phyloP scores from a whole-genome alignment of 805 yeast species.

The Huiozyma naganishii region DNA sequence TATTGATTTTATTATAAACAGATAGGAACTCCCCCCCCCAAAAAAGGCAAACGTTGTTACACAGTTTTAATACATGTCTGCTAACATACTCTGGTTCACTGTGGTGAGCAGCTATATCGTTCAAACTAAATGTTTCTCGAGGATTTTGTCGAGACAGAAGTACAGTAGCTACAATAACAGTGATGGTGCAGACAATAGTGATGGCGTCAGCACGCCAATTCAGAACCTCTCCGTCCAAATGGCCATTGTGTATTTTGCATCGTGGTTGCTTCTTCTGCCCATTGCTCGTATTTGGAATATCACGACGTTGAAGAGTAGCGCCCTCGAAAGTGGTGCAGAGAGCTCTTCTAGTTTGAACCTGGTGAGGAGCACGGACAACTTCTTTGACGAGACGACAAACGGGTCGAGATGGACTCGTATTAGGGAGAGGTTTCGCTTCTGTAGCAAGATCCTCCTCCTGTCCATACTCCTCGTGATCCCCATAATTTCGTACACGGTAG shows the following conservation, averaged over 20 bases:
- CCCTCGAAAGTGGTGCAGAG: background rate
- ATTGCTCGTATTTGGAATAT: slow-evolving; percentile 9
- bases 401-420: background rate
- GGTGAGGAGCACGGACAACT: background rate
- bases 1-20: too few species aligned
- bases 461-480: slow-evolving; percentile 14
- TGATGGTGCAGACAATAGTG: background rate
- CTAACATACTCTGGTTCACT: slow-evolving; percentile 15
- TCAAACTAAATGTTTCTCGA: slow-evolving; percentile 21
- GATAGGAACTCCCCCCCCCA: too few species aligned
- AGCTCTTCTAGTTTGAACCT: background rate
- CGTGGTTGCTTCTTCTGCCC: slow-evolving; percentile 20
- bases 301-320: slow-evolving; percentile 2
- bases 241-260: slow-evolving; percentile 17
- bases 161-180: background rate
- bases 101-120: slow-evolving; percentile 20
- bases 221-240: slow-evolving; percentile 11
- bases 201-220: background rate
- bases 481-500: slow-evolving; percentile 14
- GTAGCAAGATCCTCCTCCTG: slow-evolving; percentile 11
- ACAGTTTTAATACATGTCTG: slow-evolving; percentile 2
- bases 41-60: too few species aligned
- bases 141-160: slow-evolving; percentile 8
- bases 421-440: background rate
- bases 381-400: background rate